Evolutionary conservation across 2,329 filamentous ascomycete species (phyloP), one percentile per base, ranked within the genome.

Genomic region (Fusarium phyllophilum): DNA sequence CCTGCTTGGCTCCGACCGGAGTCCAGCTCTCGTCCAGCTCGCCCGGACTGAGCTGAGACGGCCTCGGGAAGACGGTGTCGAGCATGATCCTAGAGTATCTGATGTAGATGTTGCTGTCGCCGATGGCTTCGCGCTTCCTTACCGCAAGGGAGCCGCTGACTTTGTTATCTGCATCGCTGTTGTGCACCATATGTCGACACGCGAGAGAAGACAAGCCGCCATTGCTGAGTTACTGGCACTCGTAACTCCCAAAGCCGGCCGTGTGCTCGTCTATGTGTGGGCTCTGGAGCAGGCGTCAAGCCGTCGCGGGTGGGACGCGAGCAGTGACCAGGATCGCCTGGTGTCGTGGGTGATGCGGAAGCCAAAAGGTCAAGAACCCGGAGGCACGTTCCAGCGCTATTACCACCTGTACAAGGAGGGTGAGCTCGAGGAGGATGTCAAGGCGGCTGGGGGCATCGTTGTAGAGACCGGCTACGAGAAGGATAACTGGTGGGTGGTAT

Each of bases 401-500:
- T 99, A 99, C 81, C 96, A 99, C 83, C 86, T 99, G 33, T 99
- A 97, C 83, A 88, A 90, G 61, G 89, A 94, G 80, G 94, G 94
- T 22, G 96, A 99, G 84, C 86, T 99, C 66, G 95, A 98, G 80
- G 87, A 90, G 48, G 93, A 98, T 80, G 89, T 97, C 65, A 81
- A 82, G 57, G 87, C 88, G 22, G 95, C 92, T 26, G 95, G 95
- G 24, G 96, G 95, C 13, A 84, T 83, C 55, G 90, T 98, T 20
- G 78, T 96, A 31, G 91, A 94, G 74, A 90, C 90, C 68, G 96
- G 96, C 39, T 99, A 98, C 83, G 96, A 99, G 81, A 95, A 92
- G 85, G 96, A 98, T 81, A 99, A 99, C 84, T 98, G 96, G 96
- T 99, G 96, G 96, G 94, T 91, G 61, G 91, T 97, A 80, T 84